These are phyloP conservation scores for Crataegus laevigata DNA, from an alignment of 306 rosid species.

Conservation along the genomic window DNA sequence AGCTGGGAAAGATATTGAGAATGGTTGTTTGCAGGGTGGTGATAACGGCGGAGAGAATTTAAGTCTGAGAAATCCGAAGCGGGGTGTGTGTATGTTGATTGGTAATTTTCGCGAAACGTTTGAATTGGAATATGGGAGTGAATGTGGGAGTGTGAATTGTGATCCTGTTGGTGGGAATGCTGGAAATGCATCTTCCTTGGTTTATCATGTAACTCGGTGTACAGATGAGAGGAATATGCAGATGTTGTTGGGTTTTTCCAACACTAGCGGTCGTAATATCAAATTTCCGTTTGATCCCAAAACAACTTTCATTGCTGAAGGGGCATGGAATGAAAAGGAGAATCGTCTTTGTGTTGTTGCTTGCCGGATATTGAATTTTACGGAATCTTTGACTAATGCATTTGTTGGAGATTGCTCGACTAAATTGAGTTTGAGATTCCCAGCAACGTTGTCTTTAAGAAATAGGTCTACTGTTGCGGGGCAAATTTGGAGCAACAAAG, in stretches of 20 bases:
- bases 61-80: slow-evolving; percentile 9
- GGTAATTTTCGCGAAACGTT: slow-evolving; percentile 21
- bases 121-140: slow-evolving; percentile 51
- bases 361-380: slow-evolving; percentile 54
- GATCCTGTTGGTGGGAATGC: slow-evolving; percentile 43
- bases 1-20: slow-evolving; percentile 21
- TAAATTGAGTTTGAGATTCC: slow-evolving; percentile 48
- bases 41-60: slow-evolving; percentile 22
- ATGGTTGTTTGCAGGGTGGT: slow-evolving; percentile 34
- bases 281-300: slow-evolving; percentile 48
- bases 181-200: slow-evolving; percentile 39
- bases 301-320: slow-evolving; percentile 55
- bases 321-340: slow-evolving; percentile 68
- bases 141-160: slow-evolving; percentile 43
- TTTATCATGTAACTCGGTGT: slow-evolving; percentile 36
- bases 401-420: slow-evolving; percentile 58
- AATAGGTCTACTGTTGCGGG: slow-evolving; percentile 55
- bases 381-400: slow-evolving; percentile 34
- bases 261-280: slow-evolving; percentile 9
- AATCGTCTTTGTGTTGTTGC: slow-evolving; percentile 50
- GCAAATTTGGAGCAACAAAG: slow-evolving; percentile 55
- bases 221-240: slow-evolving; percentile 37
- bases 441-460: slow-evolving; percentile 43
- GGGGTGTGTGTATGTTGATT: slow-evolving; percentile 36
- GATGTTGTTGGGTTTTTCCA: slow-evolving; percentile 56